phyloP scores from a whole-genome alignment of 1,284 basidiomycete genomes.

The Xerocomus nothofagi region DNA sequence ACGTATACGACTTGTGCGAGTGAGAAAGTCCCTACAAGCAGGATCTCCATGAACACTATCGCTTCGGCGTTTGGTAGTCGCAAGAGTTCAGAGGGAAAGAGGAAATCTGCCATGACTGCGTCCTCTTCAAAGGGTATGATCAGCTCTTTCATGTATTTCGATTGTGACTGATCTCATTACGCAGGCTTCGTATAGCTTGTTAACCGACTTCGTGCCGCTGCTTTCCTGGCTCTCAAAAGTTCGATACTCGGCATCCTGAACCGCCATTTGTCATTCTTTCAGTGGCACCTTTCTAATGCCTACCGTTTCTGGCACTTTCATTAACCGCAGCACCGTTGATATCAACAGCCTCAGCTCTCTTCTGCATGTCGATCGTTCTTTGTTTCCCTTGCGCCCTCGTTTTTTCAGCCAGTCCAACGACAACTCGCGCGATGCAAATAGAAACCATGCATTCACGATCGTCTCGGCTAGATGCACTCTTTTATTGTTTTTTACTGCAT shows the following conservation, averaged over 20 bases:
- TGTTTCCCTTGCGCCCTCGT: neutral
- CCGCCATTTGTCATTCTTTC: neutral
- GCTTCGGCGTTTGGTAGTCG: constrained; percentile 29
- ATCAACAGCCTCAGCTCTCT: constrained; percentile 2
- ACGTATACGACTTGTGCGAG: constrained; percentile 34
- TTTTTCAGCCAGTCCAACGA: neutral
- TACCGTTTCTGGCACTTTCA: constrained; percentile 6
- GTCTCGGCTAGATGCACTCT: constrained; percentile 17
- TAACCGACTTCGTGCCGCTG: neutral
- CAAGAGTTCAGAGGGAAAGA: constrained; percentile 32
- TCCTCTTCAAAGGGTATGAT: constrained; percentile 27
- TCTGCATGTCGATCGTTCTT: constrained; percentile 7
- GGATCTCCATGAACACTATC: constrained; percentile 33
- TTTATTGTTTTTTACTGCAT: constrained; percentile 19
- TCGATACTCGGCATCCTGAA: neutral
- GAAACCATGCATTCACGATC: constrained; percentile 13
- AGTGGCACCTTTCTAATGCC: neutral
- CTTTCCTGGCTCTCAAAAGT: constrained; percentile 6
- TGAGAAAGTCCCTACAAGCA: constrained; percentile 27
- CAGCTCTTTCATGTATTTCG: neutral
- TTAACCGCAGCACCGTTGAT: constrained; percentile 5
- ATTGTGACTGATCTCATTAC: constrained; percentile 6
- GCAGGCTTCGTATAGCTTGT: constrained; percentile 2
- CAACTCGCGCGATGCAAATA: constrained; percentile 6
- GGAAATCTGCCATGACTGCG: constrained; percentile 28